Conservation (phyloP, 305 asterid genomes). For the Fraxinus dipetala region DNA sequence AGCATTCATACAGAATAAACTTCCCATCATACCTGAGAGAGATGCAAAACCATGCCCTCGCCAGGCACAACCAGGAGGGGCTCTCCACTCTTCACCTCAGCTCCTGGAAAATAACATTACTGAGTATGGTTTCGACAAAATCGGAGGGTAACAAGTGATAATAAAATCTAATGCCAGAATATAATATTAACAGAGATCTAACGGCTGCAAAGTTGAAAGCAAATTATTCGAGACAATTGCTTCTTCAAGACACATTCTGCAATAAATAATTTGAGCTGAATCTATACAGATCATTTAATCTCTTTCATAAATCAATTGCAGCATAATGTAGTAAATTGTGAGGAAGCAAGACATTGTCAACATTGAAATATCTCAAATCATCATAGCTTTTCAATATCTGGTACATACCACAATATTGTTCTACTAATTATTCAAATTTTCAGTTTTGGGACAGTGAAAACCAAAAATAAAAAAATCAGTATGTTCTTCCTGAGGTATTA, state of each 20-base stretch:
- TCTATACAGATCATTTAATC: neutral
- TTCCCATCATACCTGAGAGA: conserved; percentile 63
- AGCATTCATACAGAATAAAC: neutral
- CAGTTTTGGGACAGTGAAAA: neutral
- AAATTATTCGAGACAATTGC: neutral
- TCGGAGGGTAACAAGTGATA: neutral
- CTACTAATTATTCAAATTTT: neutral
- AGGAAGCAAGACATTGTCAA: neutral
- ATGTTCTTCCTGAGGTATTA: neutral
- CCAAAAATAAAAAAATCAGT: neutral
- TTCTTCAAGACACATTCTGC: no score
- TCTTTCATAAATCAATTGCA: neutral
- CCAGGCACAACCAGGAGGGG: conserved; percentile 52
- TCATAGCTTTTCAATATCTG: neutral
- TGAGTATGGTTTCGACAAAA: neutral
- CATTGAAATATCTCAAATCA: neutral
- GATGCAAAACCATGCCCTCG: conserved; percentile 58
- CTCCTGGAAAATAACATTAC: conserved; percentile 35
- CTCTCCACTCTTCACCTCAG: conserved; percentile 64
- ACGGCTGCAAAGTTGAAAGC: neutral
- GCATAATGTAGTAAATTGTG: neutral
- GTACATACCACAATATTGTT: neutral
- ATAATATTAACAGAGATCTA: neutral
- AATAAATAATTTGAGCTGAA: neutral
- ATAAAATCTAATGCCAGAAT: neutral